Base-by-base conservation (phyloP, 1,139 yeast genomes). In the Debaryomyces coudertii region DNA sequence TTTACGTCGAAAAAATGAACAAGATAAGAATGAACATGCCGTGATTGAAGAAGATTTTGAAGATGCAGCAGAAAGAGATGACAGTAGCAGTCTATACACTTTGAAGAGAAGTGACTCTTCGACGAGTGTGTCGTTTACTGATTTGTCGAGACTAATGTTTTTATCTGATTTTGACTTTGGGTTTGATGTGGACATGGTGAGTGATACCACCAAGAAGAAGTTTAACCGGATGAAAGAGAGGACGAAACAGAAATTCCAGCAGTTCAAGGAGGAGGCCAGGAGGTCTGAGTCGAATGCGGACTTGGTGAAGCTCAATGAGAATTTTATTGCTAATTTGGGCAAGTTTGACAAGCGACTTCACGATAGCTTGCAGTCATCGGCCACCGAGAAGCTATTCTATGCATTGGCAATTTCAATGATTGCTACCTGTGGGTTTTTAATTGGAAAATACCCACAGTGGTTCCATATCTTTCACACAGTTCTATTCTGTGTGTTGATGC, bases 321-420 rank as follows among this genome's bases (percentile, higher is more conserved):
- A 58, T 28, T 53, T 75, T 43, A 65, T 71, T 45, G 53, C 55
- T 15, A 58, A 72, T 47, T 72, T 90, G 46, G 80, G 76, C 48
- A 71, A 73, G 46, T 74, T 88, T 37, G 95, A 89, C 57, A 59
- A 69, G 16, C 73, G 83, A 43, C 69, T 89, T 46, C 81, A 74
- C 47, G 60, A 61, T 38, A 69, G 78, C 27, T 67, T 82, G 43
- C 69, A 76, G 42, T 60, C 83, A 40, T 81, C 95, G 5, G 73
- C 75, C 12, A 82, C 95, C 0, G 97, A 92, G 58, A 93, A 92
- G 65, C 59, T 84, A 28, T 90, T 90, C 57, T 93, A 90, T 63
- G 85, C 97, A 0, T 63, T 82, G 36, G 84, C 96, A 0, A 73
- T 90, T 37, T 80, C 83, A 48, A 68, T 80, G 45, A 79, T 93